Conservation (phyloP, 805 yeast genomes). For the Scheffersomyces amazonensis region DNA sequence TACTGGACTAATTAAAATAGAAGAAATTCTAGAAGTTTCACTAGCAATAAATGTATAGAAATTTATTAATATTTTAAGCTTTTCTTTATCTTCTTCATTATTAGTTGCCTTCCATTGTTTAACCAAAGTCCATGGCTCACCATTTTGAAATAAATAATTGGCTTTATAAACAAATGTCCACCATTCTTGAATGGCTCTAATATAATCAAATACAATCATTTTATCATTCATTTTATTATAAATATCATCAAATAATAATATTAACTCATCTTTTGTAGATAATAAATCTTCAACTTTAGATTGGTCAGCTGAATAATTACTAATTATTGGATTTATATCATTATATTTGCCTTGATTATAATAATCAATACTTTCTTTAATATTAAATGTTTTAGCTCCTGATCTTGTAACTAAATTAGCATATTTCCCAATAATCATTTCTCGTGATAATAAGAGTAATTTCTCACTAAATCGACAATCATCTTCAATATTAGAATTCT, state of each 20-base stretch:
- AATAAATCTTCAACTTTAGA: conserved; percentile 12
- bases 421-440: conserved; percentile 73
- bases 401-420: conserved; percentile 76
- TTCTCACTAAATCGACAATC: conserved; percentile 79
- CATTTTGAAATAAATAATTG: conserved; percentile 63
- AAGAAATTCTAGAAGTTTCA: conserved; percentile 65
- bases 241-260: conserved; percentile 30
- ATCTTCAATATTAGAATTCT: conserved; percentile 67
- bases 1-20: conserved; percentile 69
- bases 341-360: conserved; percentile 17
- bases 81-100: conserved; percentile 9
- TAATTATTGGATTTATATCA: conserved; percentile 20
- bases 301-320: conserved; percentile 7
- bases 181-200: conserved; percentile 53
- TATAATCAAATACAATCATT: conserved; percentile 48
- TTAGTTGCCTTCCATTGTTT: conserved; percentile 14
- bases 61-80: conserved; percentile 29
- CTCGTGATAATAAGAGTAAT: conserved; percentile 50
- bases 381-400: conserved; percentile 66
- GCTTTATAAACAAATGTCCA: conserved; percentile 60
- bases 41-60: conserved; percentile 60
- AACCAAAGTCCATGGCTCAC: conserved; percentile 72
- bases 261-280: conserved; percentile 19
- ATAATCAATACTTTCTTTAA: conserved; percentile 41
- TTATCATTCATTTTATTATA: conserved; percentile 38